phyloP scores from a whole-genome alignment of 352 stramenopile species.

The Hyaloperonospora brassicae region DNA sequence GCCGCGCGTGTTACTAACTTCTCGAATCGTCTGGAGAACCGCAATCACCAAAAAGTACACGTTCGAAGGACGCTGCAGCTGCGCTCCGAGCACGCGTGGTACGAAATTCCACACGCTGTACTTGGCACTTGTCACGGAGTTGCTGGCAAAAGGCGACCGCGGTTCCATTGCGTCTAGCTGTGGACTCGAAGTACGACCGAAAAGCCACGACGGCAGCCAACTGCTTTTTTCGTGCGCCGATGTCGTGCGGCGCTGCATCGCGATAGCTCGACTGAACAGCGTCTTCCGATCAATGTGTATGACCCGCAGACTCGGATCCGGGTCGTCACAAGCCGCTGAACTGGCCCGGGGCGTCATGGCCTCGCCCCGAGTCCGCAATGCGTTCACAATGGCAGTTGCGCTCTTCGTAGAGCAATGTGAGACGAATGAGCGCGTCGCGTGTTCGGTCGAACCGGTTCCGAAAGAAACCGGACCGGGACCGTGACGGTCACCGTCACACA shows the following conservation, averaged over 20 bases:
- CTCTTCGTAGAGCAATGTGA: conserved; percentile 6
- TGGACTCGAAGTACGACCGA: conserved; percentile 10
- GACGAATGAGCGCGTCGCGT: conserved; percentile 10
- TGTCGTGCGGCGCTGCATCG: conserved; percentile 17
- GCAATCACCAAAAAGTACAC: conserved; percentile 85
- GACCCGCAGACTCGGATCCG: conserved; percentile 20
- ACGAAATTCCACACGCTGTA: conserved; percentile 77
- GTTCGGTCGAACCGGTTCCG: conserved; percentile 8
- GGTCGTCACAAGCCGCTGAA: conserved; percentile 2
- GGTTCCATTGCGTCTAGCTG: conserved; percentile 17
- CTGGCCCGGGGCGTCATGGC: conserved; percentile 8
- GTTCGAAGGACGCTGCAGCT: conserved; percentile 70
- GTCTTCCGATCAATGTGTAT: conserved; percentile 41
- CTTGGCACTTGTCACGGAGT: conserved; percentile 75
- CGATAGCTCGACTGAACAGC: conserved; percentile 18
- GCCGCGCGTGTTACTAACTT: conserved; percentile 81
- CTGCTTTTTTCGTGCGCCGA: conserved; percentile 15
- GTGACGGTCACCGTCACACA: no score
- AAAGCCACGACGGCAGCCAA: conserved; percentile 22
- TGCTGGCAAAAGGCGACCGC: conserved; percentile 39
- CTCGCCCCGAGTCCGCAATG: conserved; percentile 21
- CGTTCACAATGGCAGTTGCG: background rate
- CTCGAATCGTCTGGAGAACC: conserved; percentile 69
- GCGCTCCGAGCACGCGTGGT: conserved; percentile 61
- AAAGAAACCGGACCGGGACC: background rate